Evolutionary conservation across 495 filamentous ascomycete genomes (phyloP), one percentile per base, ranked within the genome.

Genomic region (Neurospora tetrasperma): DNA sequence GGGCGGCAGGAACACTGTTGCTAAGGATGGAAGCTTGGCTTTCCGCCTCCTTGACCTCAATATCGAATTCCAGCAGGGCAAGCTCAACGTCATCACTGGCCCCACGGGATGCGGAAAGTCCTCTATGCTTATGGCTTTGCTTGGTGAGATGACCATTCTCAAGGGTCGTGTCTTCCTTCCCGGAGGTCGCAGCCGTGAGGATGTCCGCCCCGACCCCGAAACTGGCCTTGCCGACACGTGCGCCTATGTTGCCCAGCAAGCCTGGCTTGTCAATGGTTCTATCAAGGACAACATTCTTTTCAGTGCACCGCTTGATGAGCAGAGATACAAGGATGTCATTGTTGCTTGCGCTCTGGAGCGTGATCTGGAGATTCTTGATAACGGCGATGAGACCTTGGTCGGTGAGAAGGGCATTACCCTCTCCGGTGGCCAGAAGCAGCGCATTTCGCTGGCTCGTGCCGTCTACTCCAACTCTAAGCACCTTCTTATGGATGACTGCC

Each of bases 241-340:
- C 72, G 96, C 96, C 10, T 99, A 98, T 80, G 98, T 97, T 78
- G 95, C 96, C 31, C 96, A 99, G 79, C 93, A 97, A 82, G 94
- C 96, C 14, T 99, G 96, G 96, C 87, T 99, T 48, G 92, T 97
- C 70, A 99, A 99, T 77, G 94, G 90, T 68, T 97, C 92, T 14
- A 96, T 99, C 79, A 96, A 93, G 80, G 91, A 97, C 70, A 99
- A 99, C 80, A 99, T 99, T 73, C 79, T 96, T 12, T 99, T 99
- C 78, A 93, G 96, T 16, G 91, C 91, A 48, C 87, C 90, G 0
- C 92, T 90, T 75, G 90, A 98, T 76, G 88, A 94, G 78, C 87
- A 90, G 76, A 88, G 96, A 71, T 99, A 99, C 80, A 90, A 90
- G 75, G 88, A 92, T 40, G 96, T 98, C 27, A 87, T 99, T 70